Base-by-base conservation (phyloP, 1,284 basidiomycete genomes). In the Ceratobasidium sp. region DNA sequence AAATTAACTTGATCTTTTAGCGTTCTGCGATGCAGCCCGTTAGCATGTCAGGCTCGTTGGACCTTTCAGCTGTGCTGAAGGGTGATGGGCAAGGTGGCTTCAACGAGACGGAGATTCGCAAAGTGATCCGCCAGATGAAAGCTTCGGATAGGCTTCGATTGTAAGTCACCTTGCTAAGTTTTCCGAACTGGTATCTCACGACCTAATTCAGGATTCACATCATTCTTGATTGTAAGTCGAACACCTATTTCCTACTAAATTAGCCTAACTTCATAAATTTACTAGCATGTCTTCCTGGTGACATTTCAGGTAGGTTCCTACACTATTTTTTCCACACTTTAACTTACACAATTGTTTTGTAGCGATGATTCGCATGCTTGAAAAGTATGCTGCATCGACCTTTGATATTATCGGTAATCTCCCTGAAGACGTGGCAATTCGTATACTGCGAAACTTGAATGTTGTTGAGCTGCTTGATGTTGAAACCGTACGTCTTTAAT, bases 331-430 rank as follows among this genome's bases (percentile, higher is more conserved):
- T n/a, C 18, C 18, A 9, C 7, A 1, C 9, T 26, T 28, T 9
- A 85, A 53, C 82, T 85, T 7, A 72, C 42, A 39, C 3, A 28
- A 26, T 18, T 51, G 15, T 51, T 10, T 20, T 18, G 80, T 88
- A 91, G 46, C 94, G 91, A 85, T 85, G 84, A 95, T 96, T 66
- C 88, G 93, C 0, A 89, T 95, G 5, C 89, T 97, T 23, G 91
- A 96, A 84, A 94, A 94, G 84, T 96, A 96, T 81, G 89, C 91
- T 63, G 91, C 90, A 81, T 92, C 91, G 28, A 93, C 94, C 6
- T 94, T 93, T 82, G 96, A 97, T 82, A 89, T 97, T 70, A 86
- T 97, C 51, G 93, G 93, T 13, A 88, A 89, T 63, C 87, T 97
- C 20, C 89, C 93, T 0, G 91, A 92, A 0, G 87, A 91, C 20